These are phyloP conservation scores for Botrytis deweyae DNA, from an alignment of 2,329 filamentous ascomycete genomes.

Conservation along the genomic window DNA sequence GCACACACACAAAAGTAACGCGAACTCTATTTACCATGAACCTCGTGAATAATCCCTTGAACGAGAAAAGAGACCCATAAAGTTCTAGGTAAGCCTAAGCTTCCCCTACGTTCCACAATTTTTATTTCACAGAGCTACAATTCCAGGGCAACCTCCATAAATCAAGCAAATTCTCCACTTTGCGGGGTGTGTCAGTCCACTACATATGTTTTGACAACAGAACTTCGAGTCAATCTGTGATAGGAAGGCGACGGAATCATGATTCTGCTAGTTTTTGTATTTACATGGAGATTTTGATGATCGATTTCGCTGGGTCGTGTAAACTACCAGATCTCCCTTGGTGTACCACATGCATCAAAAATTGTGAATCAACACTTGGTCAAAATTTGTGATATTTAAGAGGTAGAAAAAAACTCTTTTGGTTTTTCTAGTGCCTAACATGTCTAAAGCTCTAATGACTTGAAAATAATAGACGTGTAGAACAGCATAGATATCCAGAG, in stretches of 20 bases:
- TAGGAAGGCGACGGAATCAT: background rate
- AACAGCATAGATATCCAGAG: background rate
- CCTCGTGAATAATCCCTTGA: background rate
- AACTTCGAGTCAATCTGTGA: background rate
- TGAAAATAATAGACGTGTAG: too few relatives aligned
- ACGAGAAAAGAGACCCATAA: background rate
- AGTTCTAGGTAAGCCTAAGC: background rate
- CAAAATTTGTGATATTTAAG: background rate
- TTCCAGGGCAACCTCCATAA: too few relatives aligned
- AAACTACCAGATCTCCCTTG: background rate
- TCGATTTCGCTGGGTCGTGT: background rate
- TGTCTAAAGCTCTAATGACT: background rate
- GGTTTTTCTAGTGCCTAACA: background rate
- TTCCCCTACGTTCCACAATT: background rate
- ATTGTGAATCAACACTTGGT: background rate
- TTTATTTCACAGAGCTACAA: background rate
- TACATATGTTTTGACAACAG: background rate
- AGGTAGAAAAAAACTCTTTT: background rate
- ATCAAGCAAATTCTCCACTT: background rate
- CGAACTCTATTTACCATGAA: background rate
- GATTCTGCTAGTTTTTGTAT: background rate
- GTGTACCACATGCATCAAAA: rapidly evolving
- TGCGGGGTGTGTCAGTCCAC: background rate
- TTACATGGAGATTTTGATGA: background rate
- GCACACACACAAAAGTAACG: background rate